Base-by-base conservation (phyloP, 2,329 filamentous ascomycete genomes). In the Blastomyces emzantsi region DNA sequence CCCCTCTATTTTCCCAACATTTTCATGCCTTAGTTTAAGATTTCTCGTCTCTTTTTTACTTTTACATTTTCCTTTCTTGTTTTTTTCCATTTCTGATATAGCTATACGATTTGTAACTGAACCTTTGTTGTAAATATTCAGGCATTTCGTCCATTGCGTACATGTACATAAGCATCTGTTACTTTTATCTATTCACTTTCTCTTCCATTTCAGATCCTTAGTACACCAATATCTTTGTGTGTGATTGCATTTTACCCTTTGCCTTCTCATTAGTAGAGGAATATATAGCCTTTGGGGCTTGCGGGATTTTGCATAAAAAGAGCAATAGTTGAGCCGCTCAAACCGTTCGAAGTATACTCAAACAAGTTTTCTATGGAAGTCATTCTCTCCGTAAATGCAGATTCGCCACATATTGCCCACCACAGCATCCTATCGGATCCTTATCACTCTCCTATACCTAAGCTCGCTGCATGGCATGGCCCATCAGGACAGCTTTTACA, bases 31-130 rank as follows among this genome's bases (percentile, higher is more conserved):
- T 36, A 7, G 3, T 17, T n/a, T 57, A 17, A 19, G 11, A 13
- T 39, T 56, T 15, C 5, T 7, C 7, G 9, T 22, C 15, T 15
- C 19, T 25, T 13, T n/a, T 13, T 22, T 11, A 30, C 36, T 39
- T 39, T 13, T 17, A 22, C 22, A 43, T 49, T 36, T 25, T 2
- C 25, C 19, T 6, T 25, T 25, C 30, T 25, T 15, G 0, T 39
- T 15, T 39, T 41, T 3, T n/a, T 13, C 2, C 22, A 17, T 41
- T 55, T 36, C 11, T 55, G 19, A 45, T 45, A 19, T 19, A 43
- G 41, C 55, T 39, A 41, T 41, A 41, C n/a, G 55, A 57, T 57
- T 39, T 57, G 55, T 41, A 57, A 39, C 30, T 57, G 30, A 25
- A 25, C 52, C 52, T 25, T 57, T 15, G n/a, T 8, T 41, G 33